These are phyloP conservation scores for Aspergillus sojae DNA, from an alignment of 2,329 filamentous ascomycete species.

Conservation along the genomic window DNA sequence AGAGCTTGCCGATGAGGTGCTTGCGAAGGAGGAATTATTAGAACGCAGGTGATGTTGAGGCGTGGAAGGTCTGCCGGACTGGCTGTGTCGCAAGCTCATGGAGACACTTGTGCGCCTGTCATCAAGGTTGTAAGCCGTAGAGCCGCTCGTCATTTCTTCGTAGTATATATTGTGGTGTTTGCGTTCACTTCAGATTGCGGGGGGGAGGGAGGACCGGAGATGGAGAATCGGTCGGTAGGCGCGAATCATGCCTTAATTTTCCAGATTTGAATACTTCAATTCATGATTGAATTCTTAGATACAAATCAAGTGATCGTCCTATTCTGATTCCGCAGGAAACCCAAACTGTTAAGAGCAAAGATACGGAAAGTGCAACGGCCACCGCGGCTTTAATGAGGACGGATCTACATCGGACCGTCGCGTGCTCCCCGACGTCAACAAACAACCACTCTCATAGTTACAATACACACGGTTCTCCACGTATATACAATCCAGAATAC, in stretches of 20 bases:
- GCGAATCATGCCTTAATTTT: conserved; percentile 16
- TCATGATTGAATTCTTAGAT: conserved; percentile 4
- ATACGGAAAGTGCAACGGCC: conserved; percentile 6
- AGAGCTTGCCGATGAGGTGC: conserved; percentile 60
- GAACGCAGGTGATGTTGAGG: conserved; percentile 51
- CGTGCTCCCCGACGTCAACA: conserved; percentile 30
- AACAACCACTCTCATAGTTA: conserved; percentile 14
- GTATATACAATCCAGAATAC: not conserved
- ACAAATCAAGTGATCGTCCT: not conserved
- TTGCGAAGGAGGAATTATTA: conserved; percentile 55
- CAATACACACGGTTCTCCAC: not conserved
- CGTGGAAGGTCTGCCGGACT: conserved; percentile 50
- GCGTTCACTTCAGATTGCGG: conserved; percentile 16
- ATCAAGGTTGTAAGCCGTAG: conserved; percentile 27
- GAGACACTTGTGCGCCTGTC: conserved; percentile 24
- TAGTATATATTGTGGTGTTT: conserved; percentile 5
- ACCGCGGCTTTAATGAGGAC: conserved; percentile 14
- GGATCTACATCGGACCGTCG: conserved; percentile 42
- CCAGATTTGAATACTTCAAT: conserved; percentile 1
- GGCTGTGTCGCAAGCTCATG: conserved; percentile 34
- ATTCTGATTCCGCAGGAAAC: not conserved
- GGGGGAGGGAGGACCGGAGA: conserved; percentile 13
- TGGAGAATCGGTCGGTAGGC: conserved; percentile 7
- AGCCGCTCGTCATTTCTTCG: conserved; percentile 23
- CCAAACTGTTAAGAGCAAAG: conserved; percentile 4